Evolutionary conservation across 1,139 yeast genomes (phyloP), one percentile per base, ranked within the genome.

Genomic region (Suhomyces panamericanus): DNA sequence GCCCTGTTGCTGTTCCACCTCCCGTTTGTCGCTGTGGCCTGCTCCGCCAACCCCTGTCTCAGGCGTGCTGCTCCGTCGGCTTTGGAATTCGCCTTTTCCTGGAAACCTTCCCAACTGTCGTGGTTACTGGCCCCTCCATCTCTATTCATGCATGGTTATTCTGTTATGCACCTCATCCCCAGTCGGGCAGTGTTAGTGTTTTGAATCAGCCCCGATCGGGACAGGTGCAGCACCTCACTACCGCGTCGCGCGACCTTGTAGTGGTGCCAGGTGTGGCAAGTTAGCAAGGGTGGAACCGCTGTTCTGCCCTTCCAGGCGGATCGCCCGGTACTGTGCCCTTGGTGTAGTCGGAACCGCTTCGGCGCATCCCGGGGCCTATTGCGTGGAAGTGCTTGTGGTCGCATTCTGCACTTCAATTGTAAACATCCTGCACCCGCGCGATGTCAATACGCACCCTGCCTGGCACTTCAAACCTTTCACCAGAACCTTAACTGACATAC

Each of bases 141-240:
- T 20, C 24, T 20, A 20, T 20, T 20, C 24, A 20, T 20, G 24
- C 24, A 20, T 20, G 24, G 24, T 20, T 20, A 20, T 20, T 20
- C 24, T 20, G 24, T 20, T 20, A 26, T 13, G 32, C 32, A 14
- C 32, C 32, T 30, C n/a, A 11, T 13, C 15, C 32, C 15, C 32
- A 13, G 12, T 30, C 13, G 29, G 29, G 29, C 32, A 11, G 32
- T 30, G 37, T 13, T 16, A 26, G 12, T 34, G 29, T 34, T 34
- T 34, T 16, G 37, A 34, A 34, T 34, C 37, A 13, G 10, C 14
- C 37, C 37, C 16, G 8, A 34, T 34, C 29, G 20, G 37, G 37
- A 10, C 37, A 30, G 29, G 29, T 26, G 29, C 29, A 26, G 29
- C 29, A 11, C 29, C 12, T 26, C 29, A 11, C 29, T 12, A 26